A percentile compares a stretch with the other conserved stretches of the same genome.
Evolutionary conservation across 2,329 filamentous ascomycete species (phyloP).

Genomic region (Cordyceps pruinosa): DNA sequence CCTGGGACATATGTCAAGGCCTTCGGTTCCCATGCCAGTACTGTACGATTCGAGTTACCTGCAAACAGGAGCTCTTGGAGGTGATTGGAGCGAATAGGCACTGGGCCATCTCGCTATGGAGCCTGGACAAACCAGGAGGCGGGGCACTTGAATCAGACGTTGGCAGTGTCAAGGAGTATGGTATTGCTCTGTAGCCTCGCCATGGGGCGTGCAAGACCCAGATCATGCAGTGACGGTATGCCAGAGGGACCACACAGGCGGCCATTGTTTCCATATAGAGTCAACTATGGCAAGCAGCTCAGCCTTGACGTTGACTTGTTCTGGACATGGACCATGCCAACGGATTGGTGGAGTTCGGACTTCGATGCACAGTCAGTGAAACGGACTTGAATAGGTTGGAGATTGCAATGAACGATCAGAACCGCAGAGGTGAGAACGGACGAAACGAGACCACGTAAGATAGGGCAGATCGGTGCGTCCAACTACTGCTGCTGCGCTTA

Average conservation of each 20-base stretch:
- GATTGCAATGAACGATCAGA: not conserved
- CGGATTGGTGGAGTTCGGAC: slow-evolving; percentile 2
- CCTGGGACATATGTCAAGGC: too few species aligned
- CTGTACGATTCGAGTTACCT: too few species aligned
- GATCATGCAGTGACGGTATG: not conserved
- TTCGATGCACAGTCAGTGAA: not conserved
- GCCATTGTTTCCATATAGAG: not conserved
- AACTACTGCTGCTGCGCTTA: not conserved
- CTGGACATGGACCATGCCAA: not conserved
- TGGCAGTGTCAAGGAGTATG: not conserved
- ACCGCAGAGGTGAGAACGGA: not conserved
- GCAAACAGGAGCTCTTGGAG: too few species aligned
- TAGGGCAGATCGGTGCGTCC: not conserved
- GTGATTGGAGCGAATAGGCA: too few species aligned
- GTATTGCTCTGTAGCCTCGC: not conserved
- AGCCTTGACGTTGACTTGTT: slow-evolving; percentile 7
- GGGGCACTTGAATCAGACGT: not conserved
- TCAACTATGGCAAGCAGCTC: not conserved
- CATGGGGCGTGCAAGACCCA: not conserved
- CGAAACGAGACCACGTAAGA: not conserved
- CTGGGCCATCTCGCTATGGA: too few species aligned
- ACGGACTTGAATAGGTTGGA: not conserved
- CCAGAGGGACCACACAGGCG: not conserved
- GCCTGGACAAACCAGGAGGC: too few species aligned
- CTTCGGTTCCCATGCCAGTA: too few species aligned